phyloP scores from a whole-genome alignment of 768 basidiomycete genomes.

The Mycena haematopus region DNA sequence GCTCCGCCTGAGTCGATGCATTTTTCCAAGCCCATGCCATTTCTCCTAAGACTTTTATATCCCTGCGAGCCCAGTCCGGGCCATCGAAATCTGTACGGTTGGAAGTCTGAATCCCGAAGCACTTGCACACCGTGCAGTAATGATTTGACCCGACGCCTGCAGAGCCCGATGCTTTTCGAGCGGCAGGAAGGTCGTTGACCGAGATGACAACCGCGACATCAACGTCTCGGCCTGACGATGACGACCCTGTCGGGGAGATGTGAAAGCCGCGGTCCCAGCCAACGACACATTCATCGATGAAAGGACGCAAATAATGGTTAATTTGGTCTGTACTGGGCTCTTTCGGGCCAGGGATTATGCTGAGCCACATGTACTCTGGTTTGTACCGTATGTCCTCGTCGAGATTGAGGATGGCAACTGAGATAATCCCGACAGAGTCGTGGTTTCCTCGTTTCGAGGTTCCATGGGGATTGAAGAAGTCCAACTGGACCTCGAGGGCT shows the following conservation, averaged over 20 bases:
- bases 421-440: conserved; percentile 40
- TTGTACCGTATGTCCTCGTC: conserved; percentile 36
- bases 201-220: conserved; percentile 23
- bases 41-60: conserved; percentile 19
- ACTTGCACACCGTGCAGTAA: conserved; percentile 41
- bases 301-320: conserved; percentile 15
- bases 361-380: conserved; percentile 38
- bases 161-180: conserved; percentile 36
- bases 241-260: conserved; percentile 30
- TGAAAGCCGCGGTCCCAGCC: conserved; percentile 31
- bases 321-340: conserved; percentile 28
- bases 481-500: conserved; percentile 38
- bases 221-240: conserved; percentile 5
- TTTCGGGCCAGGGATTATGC: conserved; percentile 39
- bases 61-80: conserved; percentile 26
- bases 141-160: conserved; percentile 32
- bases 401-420: conserved; percentile 41
- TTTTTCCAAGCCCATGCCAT: conserved; percentile 33
- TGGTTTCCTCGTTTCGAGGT: conserved; percentile 33
- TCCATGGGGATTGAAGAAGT: conserved; percentile 44
- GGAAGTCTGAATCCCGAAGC: conserved; percentile 17
- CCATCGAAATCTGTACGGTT: conserved; percentile 25
- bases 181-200: conserved; percentile 41
- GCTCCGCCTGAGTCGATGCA: conserved; percentile 22
- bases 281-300: conserved; percentile 37